Conservation (phyloP, 306 rosid species). For the Pyrus bretschneideri region DNA sequence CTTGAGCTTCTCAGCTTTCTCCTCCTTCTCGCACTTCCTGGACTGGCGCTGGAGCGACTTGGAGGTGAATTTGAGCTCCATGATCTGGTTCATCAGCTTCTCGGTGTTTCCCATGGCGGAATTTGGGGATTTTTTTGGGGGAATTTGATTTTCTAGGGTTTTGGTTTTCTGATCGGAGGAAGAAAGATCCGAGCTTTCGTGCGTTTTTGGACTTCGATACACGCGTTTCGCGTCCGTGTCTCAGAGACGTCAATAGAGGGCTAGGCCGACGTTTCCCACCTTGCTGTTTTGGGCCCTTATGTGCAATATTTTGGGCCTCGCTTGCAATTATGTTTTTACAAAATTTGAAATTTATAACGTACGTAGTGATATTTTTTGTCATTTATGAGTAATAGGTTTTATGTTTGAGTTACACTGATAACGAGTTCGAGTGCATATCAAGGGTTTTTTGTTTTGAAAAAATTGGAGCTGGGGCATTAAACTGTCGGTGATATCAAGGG, state of each 20-base stretch:
- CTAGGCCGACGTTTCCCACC: neutral
- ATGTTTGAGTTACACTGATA: no score
- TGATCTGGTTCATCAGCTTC: slow-evolving; percentile 86
- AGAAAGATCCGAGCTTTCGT: neutral
- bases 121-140: neutral
- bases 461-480: no score
- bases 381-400: no score
- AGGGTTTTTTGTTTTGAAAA: no score
- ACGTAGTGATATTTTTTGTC: no score
- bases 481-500: no score
- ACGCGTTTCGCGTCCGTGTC: neutral
- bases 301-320: neutral
- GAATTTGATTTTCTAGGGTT: neutral
- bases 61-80: slow-evolving; percentile 90
- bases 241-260: neutral
- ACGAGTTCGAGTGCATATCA: no score
- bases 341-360: no score
- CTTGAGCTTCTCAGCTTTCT: slow-evolving; percentile 83
- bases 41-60: slow-evolving; percentile 88
- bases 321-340: no score
- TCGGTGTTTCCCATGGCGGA: slow-evolving; percentile 82
- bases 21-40: slow-evolving; percentile 88
- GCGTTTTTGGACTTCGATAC: neutral
- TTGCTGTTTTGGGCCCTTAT: neutral
- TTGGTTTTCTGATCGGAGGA: neutral